These are phyloP conservation scores for Hypoxylon trugodes DNA, from an alignment of 495 filamentous ascomycete species.

Conservation along the genomic window DNA sequence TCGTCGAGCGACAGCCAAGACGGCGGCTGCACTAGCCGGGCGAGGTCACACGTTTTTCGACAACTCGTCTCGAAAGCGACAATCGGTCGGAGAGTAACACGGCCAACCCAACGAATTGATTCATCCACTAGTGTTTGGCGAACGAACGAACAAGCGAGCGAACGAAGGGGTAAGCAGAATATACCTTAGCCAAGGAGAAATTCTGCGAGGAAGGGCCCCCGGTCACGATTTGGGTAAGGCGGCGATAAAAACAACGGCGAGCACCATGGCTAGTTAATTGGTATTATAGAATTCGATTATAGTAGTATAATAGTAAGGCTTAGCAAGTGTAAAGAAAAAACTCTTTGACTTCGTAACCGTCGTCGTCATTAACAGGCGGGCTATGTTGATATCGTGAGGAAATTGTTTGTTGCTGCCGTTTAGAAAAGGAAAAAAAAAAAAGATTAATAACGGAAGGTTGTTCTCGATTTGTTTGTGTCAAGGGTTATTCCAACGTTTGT, in stretches of 20 bases:
- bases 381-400: not conserved
- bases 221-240: constrained; percentile 29
- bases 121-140: not conserved
- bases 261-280: constrained; percentile 23
- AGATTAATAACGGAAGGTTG: not conserved
- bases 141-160: constrained; percentile 2
- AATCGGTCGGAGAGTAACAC: constrained; percentile 7
- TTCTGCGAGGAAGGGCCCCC: constrained; percentile 16
- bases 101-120: not conserved
- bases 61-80: constrained; percentile 2
- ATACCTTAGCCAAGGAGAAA: not conserved
- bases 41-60: not conserved
- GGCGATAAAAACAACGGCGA: constrained; percentile 10
- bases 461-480: not conserved
- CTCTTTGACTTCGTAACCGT: not conserved
- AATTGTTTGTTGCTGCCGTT: not conserved
- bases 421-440: constrained; percentile 4
- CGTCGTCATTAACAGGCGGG: constrained; percentile 2
- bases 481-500: constrained; percentile 19
- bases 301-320: no score
- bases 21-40: constrained; percentile 8
- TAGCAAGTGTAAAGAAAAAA: no score
- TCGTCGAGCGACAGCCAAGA: constrained; percentile 8
- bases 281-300: constrained; percentile 4
- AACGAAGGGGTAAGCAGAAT: constrained; percentile 14